These are phyloP conservation scores for Litsea cubeba DNA, from an alignment of 164 flowering plant species.

Conservation along the genomic window DNA sequence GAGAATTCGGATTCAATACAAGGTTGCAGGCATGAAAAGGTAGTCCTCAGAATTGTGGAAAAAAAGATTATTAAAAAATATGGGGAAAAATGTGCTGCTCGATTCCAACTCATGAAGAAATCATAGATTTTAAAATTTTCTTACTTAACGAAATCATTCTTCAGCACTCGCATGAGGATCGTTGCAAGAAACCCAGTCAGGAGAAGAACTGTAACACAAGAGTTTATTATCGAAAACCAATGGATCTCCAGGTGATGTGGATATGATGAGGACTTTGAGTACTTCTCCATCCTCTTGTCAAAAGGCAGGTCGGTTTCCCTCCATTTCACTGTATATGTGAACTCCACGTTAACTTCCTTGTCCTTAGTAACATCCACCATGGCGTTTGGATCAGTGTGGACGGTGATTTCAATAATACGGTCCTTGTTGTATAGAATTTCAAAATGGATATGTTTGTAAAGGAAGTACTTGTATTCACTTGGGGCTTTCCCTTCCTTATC, in stretches of 20 bases:
- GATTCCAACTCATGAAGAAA: not conserved
- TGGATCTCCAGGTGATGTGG: conserved; percentile 44
- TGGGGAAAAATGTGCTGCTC: too few species aligned
- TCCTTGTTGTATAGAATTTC: conserved; percentile 35
- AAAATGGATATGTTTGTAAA: conserved; percentile 33
- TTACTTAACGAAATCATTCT: conserved; percentile 42
- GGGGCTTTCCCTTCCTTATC: conserved; percentile 31
- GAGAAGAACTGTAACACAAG: conserved; percentile 41
- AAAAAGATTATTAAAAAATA: too few species aligned
- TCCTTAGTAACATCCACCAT: conserved; percentile 40
- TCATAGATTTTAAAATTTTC: not conserved
- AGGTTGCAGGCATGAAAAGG: too few species aligned
- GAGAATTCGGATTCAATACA: too few species aligned
- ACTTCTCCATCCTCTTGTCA: conserved; percentile 41
- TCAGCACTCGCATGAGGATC: conserved; percentile 42
- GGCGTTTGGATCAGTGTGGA: conserved; percentile 27
- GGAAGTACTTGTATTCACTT: conserved; percentile 29
- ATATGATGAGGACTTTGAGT: conserved; percentile 26
- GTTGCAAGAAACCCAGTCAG: conserved; percentile 42
- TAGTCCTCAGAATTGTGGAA: too few species aligned
- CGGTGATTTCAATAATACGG: conserved; percentile 36
- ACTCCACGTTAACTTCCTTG: conserved; percentile 32
- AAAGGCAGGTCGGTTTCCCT: conserved; percentile 29
- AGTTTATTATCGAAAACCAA: conserved; percentile 42
- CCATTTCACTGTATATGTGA: conserved; percentile 36